A percentile compares a stretch with the other conserved stretches of the same genome.
phyloP scores from a whole-genome alignment of 495 filamentous ascomycete genomes.

The Neurospora sp. region DNA sequence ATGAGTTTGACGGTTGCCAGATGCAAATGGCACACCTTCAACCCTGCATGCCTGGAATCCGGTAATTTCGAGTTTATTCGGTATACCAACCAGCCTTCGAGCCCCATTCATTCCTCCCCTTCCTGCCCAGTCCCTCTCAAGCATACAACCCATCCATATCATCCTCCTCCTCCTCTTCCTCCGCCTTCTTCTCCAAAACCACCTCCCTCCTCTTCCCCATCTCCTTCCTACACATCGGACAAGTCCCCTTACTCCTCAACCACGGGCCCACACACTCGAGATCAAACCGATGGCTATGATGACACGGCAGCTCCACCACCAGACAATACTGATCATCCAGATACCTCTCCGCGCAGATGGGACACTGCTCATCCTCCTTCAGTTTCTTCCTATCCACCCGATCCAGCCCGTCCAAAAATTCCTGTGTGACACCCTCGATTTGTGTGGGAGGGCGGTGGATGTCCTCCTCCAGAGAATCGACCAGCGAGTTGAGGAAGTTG shows the following conservation, averaged over 20 bases:
- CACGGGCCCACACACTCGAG: constrained; percentile 91
- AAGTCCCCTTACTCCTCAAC: constrained; percentile 79
- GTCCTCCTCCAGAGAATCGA: constrained; percentile 49
- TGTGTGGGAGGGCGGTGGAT: constrained; percentile 57
- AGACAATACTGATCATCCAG: constrained; percentile 72
- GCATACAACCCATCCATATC: constrained; percentile 71
- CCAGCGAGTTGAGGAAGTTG: constrained; percentile 49
- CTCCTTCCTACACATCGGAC: constrained; percentile 75
- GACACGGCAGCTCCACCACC: constrained; percentile 81
- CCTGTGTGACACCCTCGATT: constrained; percentile 67
- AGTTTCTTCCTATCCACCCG: constrained; percentile 62
- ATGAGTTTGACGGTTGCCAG: too few relatives aligned
- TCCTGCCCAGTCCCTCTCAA: constrained; percentile 22
- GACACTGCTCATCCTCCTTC: constrained; percentile 59
- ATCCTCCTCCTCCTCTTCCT: constrained; percentile 50
- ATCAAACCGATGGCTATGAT: constrained; percentile 75
- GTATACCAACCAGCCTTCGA: too few relatives aligned
- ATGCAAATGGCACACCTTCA: too few relatives aligned
- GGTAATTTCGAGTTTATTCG: too few relatives aligned
- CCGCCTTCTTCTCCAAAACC: constrained; percentile 30
- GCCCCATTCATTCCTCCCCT: not conserved
- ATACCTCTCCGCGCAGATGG: constrained; percentile 78
- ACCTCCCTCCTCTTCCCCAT: constrained; percentile 64
- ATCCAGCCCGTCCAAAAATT: constrained; percentile 73
- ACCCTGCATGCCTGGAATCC: too few relatives aligned